Evolutionary conservation across 2,329 filamentous ascomycete genomes (phyloP).

Genomic region (Ascochyta viciae-villosae): DNA sequence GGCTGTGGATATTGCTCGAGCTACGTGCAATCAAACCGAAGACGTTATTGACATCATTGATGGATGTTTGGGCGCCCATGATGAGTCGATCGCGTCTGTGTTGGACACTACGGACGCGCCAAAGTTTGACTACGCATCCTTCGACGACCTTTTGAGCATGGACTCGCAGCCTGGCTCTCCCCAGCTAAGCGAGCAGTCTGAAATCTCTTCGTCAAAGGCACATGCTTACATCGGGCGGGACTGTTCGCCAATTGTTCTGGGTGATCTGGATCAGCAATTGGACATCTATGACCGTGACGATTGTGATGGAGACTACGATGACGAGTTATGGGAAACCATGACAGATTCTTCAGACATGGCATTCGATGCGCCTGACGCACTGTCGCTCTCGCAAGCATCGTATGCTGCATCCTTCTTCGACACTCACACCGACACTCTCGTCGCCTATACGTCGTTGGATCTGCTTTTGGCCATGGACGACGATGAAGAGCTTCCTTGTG

Average conservation of each 20-base stretch:
- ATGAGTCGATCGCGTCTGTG: background rate
- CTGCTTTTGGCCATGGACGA: background rate
- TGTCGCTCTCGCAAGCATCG: slow-evolving; percentile 5
- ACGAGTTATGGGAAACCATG: background rate
- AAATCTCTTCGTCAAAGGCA: background rate
- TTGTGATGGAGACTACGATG: background rate
- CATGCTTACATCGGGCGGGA: background rate
- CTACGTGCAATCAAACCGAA: no score
- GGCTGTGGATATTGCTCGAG: background rate
- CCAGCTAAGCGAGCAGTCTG: no score
- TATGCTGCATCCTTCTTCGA: slow-evolving; percentile 7
- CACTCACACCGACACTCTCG: background rate
- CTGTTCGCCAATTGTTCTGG: background rate
- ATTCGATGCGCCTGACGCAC: background rate
- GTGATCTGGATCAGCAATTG: background rate
- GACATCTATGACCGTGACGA: background rate
- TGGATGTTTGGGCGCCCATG: background rate
- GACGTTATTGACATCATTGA: background rate
- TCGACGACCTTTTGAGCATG: background rate
- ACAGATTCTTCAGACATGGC: background rate
- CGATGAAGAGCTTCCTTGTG: background rate
- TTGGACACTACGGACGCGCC: background rate
- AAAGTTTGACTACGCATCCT: background rate
- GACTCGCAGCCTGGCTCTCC: background rate
- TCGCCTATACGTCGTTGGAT: slow-evolving; percentile 2